These are phyloP conservation scores for Talaromyces sp. DNA, from an alignment of 2,329 filamentous ascomycete genomes.

Conservation along the genomic window DNA sequence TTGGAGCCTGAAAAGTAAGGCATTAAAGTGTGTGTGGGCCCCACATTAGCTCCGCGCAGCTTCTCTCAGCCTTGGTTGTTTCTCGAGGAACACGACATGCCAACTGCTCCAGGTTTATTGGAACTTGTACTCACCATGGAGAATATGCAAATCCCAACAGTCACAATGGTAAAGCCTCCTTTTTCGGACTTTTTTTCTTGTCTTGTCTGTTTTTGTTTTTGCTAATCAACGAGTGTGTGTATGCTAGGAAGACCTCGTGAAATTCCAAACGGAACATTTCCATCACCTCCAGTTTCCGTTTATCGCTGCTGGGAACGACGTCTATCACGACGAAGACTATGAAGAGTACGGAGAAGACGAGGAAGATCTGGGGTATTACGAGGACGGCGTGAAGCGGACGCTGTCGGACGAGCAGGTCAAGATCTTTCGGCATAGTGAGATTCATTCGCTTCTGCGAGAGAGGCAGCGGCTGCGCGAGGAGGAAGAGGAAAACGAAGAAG, in stretches of 20 bases:
- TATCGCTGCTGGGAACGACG: background rate
- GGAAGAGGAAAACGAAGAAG: slow-evolving; percentile 12
- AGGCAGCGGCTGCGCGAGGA: slow-evolving; percentile 28
- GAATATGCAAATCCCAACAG: slow-evolving; percentile 23
- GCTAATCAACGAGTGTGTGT: slow-evolving; percentile 1
- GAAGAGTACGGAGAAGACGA: slow-evolving; percentile 19
- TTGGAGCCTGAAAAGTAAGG: background rate
- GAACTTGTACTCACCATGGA: slow-evolving; percentile 13
- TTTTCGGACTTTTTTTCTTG: too few species aligned
- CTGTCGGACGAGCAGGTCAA: slow-evolving; percentile 86
- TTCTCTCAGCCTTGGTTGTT: too few species aligned
- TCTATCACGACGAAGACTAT: background rate
- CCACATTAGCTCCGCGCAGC: background rate
- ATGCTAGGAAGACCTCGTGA: slow-evolving; percentile 52
- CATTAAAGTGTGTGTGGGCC: background rate
- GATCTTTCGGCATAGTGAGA: slow-evolving; percentile 85
- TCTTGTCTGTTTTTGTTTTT: background rate
- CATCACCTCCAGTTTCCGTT: background rate
- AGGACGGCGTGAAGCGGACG: slow-evolving; percentile 80
- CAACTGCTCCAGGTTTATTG: background rate
- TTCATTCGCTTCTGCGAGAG: slow-evolving; percentile 63
- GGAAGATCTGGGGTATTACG: slow-evolving; percentile 69
- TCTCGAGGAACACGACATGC: background rate
- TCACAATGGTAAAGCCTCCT: slow-evolving; percentile 27
- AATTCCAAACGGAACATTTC: slow-evolving; percentile 60